Conservation (phyloP, 371 early-diverging fungal species). For the Coemansia sp. region DNA sequence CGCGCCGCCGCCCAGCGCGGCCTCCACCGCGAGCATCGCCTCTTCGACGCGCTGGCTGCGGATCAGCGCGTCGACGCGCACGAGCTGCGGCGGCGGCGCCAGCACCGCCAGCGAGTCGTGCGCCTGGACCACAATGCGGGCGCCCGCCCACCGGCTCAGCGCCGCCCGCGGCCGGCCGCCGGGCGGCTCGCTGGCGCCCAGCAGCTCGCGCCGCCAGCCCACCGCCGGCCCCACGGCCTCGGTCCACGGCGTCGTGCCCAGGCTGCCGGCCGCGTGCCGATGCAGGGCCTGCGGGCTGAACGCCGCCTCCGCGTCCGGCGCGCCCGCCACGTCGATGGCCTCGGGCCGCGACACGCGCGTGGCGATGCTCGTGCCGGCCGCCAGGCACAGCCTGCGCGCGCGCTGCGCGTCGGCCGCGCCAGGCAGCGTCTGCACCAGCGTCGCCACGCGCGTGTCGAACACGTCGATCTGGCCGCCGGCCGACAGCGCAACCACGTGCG, state of each 20-base stretch:
- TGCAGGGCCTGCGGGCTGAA: conserved; percentile 1
- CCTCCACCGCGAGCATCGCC: conserved; percentile 33
- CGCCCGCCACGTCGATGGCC: conserved; percentile 15
- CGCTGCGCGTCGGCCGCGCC: conserved; percentile 5
- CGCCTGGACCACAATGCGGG: conserved; percentile 9
- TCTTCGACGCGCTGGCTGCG: conserved; percentile 41
- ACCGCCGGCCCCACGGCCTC: conserved; percentile 5
- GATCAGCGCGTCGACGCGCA: conserved; percentile 25
- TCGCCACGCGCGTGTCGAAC: conserved; percentile 25
- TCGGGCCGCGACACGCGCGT: conserved; percentile 17
- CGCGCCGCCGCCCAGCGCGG: conserved; percentile 9
- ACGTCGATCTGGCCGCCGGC: conserved; percentile 36
- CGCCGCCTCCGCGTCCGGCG: background rate
- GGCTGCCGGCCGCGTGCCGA: background rate
- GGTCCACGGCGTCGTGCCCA: conserved; percentile 13
- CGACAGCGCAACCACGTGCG: conserved; percentile 35
- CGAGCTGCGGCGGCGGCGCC: conserved; percentile 27
- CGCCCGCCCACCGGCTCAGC: conserved; percentile 19
- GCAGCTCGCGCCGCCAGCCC: conserved; percentile 17
- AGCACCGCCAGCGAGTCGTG: conserved; percentile 33
- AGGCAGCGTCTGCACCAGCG: conserved; percentile 17
- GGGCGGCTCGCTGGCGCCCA: conserved; percentile 7
- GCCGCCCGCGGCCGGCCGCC: conserved; percentile 5
- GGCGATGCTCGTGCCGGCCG: conserved; percentile 7
- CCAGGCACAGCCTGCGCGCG: conserved; percentile 17